Evolutionary conservation across 352 stramenopile species (phyloP), one percentile per base, ranked within the genome.

Genomic region (Phytopythium helicoides): DNA sequence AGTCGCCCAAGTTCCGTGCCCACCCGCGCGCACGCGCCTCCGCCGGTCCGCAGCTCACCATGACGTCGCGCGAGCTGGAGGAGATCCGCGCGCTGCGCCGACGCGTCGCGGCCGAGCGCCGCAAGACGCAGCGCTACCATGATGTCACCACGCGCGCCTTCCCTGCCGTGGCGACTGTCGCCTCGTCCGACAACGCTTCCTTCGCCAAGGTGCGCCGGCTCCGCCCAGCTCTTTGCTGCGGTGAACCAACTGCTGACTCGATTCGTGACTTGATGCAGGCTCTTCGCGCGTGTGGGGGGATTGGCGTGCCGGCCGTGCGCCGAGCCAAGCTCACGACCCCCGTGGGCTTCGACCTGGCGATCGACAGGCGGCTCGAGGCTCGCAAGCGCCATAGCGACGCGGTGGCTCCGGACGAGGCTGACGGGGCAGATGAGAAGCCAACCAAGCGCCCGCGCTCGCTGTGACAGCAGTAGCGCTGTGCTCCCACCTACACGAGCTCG

Each of bases 71-170:
- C 41, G 81, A 91, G 53, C 38, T 91, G 39, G 62, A 78, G 51
- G 81, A 91, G 64, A 91, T 91, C 50, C 71, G 70, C 5, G 77
- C 81, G 34, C 74, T 91, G 47, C 69, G 70, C 54, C 80, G 82
- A 46, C 76, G 77, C 41, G 65, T 91, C 2, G 52, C 66, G 21
- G 62, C 66, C 19, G 79, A 73, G 60, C 80, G 80, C 25, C 71
- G 67, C 25, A 83, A 82, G 45, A 86, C 78, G 47, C 65, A 76
- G 35, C 73, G 76, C 36, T 91, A 91, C 41, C 81, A 89, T 47
- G 64, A 91, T 23, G 57, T 62, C 7, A 91, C 69, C 33, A 89
- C 78, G 39, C 61, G 71, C 23, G 56, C 41, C 19, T 9, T 55
- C 37, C 64, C 63, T 1, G 56, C 70, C 6, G 47, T 62, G 14